Evolutionary conservation across 2,329 filamentous ascomycete genomes (phyloP).

Genomic region (Hypoxylon sp.): DNA sequence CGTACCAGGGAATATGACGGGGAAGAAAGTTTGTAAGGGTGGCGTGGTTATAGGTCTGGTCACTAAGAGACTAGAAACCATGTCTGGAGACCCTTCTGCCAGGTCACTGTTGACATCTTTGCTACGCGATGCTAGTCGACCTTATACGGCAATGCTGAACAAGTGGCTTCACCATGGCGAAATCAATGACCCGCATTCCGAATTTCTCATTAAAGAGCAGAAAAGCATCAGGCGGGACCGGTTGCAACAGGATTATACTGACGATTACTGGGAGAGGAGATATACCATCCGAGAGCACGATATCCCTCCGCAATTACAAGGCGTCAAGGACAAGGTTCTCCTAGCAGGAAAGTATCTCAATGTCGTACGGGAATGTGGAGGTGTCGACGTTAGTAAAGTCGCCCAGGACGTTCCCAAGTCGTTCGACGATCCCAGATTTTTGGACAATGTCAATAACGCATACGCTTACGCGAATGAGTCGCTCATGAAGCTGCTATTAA

Average conservation of each 20-base stretch:
- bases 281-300: constrained; percentile 95
- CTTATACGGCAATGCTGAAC: constrained; percentile 98
- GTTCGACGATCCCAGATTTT: constrained; percentile 91
- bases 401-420: constrained; percentile 90
- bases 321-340: constrained; percentile 93
- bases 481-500: constrained; percentile 89
- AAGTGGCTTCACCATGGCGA: constrained; percentile 98
- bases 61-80: constrained; percentile 85
- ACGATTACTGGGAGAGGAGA: constrained; percentile 98
- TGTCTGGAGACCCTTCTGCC: constrained; percentile 94
- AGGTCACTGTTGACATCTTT: constrained; percentile 85
- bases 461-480: constrained; percentile 97
- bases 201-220: constrained; percentile 96
- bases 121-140: constrained; percentile 87
- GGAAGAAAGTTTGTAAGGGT: constrained; percentile 96
- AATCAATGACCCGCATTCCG: constrained; percentile 92
- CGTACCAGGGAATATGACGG: constrained; percentile 81
- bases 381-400: constrained; percentile 91
- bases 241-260: constrained; percentile 95
- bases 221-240: constrained; percentile 93
- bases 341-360: constrained; percentile 98
- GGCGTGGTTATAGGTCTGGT: constrained; percentile 92
- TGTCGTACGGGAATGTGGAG: constrained; percentile 96
- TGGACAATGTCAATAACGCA: constrained; percentile 95
- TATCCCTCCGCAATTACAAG: constrained; percentile 91